phyloP scores from a whole-genome alignment of 805 yeast species.

The Yarrowia yakushimensis region DNA sequence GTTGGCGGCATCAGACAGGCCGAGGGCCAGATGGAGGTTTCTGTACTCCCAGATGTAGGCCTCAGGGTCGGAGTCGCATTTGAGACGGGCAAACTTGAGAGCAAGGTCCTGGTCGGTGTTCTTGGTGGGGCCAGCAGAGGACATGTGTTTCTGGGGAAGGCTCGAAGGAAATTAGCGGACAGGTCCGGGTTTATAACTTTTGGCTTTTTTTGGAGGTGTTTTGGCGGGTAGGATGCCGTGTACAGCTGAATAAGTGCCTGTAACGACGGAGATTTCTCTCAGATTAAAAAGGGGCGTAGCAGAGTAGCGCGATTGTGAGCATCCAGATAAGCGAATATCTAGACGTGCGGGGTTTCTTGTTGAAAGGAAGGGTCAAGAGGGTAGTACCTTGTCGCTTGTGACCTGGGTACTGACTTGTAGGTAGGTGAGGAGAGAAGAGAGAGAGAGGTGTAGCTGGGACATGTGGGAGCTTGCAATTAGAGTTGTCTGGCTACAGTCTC shows the following conservation, averaged over 20 bases:
- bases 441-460: neutral
- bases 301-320: constrained; percentile 15
- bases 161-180: neutral
- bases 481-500: neutral
- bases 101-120: constrained; percentile 25
- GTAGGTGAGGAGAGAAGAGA: neutral
- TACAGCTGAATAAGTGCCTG: neutral
- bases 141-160: neutral
- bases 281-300: constrained; percentile 13
- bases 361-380: neutral
- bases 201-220: neutral
- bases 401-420: constrained; percentile 20
- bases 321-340: constrained; percentile 24
- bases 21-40: constrained; percentile 24
- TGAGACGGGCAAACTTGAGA: constrained; percentile 24
- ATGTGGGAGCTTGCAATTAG: neutral
- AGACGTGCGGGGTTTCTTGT: neutral
- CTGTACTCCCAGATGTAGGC: constrained; percentile 24
- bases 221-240: neutral
- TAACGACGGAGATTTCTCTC: constrained; percentile 25
- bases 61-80: constrained; percentile 25
- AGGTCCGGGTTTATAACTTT: neutral
- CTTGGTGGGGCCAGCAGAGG: constrained; percentile 9
- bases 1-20: constrained; percentile 25
- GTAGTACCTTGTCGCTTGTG: constrained; percentile 7